Base-by-base conservation (phyloP, 2,329 filamentous ascomycete species). In the Diatrype stigma region DNA sequence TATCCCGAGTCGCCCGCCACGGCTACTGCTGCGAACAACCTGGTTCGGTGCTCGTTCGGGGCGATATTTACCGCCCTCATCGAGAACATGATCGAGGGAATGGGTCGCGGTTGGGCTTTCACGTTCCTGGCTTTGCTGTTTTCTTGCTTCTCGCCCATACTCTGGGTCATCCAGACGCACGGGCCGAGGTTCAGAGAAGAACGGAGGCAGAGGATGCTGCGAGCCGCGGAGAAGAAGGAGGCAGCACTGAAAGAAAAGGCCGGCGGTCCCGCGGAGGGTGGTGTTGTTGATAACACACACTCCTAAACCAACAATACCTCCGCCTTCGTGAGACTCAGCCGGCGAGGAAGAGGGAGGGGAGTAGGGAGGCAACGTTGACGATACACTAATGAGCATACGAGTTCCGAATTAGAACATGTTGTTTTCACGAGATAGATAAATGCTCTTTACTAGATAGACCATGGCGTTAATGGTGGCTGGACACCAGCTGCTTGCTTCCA, bases 41-140 rank as follows among this genome's bases (percentile, higher is more conserved):
- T 88, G 3, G 75, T 81, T 4, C 70, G 84, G n/a, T 87, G 84
- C 61, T 65, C 82, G 17, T 67, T 82, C 40, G 83, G 81, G 22
- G 85, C 84, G 0, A 76, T 70, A 1, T 78, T 77, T 3, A 83
- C 81, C 21, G 81, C 80, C 0, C 71, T 83, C 8, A 80, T 87
- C 37, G 75, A 83, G 47, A 69, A 74, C 47, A 81, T 87, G 73
- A 75, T 86, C 26, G 55, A 68, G 6, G 68, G 66, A 0, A 76
- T 86, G 69, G 84, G 84, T 3, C 64, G 75, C 26, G 84, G 82
- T 0, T 86, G 82, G 81, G 78, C 75, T n/a, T 85, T 79, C 52
- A 84, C 80, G 0, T 76, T 85, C 45, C 72, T 84, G 50, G 76
- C 75, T 1, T 60, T 82, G 30, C 63, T 84, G 5, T 76, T 79